Evolutionary conservation across 805 yeast genomes (phyloP).

Genomic region (Scheffersomyces stipitis): DNA sequence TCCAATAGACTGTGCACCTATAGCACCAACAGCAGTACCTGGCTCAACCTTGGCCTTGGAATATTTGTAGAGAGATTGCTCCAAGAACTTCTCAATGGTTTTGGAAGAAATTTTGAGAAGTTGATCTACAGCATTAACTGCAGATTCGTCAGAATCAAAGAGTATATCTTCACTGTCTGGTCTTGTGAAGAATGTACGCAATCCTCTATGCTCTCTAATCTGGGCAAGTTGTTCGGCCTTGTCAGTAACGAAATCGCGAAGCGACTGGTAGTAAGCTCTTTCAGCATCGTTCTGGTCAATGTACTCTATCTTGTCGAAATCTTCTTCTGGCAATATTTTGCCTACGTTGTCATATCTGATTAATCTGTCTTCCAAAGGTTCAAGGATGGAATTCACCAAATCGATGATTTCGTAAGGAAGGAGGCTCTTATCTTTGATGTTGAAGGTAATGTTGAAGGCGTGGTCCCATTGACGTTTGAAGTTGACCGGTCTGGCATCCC

Average conservation of each 20-base stretch:
- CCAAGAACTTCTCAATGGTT: constrained; percentile 65
- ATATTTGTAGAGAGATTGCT: constrained; percentile 78
- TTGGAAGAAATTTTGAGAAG: constrained; percentile 62
- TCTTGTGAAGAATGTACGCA: constrained; percentile 43
- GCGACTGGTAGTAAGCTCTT: constrained; percentile 76
- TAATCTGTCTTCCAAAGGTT: constrained; percentile 60
- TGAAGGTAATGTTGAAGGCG: constrained; percentile 70
- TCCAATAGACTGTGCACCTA: constrained; percentile 98
- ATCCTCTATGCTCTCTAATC: constrained; percentile 54
- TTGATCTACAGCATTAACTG: constrained; percentile 55
- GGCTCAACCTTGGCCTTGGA: constrained; percentile 93
- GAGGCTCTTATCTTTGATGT: constrained; percentile 52
- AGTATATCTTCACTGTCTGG: constrained; percentile 42
- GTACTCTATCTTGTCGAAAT: constrained; percentile 52
- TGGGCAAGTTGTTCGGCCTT: constrained; percentile 60
- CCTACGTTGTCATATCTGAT: constrained; percentile 77
- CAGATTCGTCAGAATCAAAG: constrained; percentile 27
- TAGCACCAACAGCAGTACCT: constrained; percentile 99
- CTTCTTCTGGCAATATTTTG: constrained; percentile 42
- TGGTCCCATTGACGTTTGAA: constrained; percentile 95
- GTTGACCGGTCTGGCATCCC: constrained; percentile 95
- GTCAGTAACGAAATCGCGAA: constrained; percentile 58
- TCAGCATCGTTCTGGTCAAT: constrained; percentile 89
- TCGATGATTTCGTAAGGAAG: constrained; percentile 69
- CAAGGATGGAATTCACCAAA: constrained; percentile 53